Base-by-base conservation (phyloP, 495 filamentous ascomycete genomes). In the Penicillium paxilli region DNA sequence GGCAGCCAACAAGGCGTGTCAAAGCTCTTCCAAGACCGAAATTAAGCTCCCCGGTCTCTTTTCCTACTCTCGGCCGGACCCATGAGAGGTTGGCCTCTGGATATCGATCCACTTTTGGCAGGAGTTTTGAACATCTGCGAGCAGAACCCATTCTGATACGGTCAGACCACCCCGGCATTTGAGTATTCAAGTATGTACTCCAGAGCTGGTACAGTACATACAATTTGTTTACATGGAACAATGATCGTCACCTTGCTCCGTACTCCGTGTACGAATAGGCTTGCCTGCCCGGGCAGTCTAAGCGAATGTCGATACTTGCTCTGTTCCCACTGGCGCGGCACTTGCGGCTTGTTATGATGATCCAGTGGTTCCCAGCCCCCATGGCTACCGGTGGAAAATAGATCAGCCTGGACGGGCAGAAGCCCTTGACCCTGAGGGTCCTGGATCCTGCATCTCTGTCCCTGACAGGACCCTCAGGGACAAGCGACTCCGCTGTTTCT, bases 191-290 rank as follows among this genome's bases (percentile, higher is more conserved):
- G n/a, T n/a, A n/a, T n/a, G n/a, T n/a, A n/a, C n/a, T n/a, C n/a
- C n/a, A n/a, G n/a, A n/a, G n/a, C n/a, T n/a, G n/a, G n/a, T n/a
- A n/a, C n/a, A n/a, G n/a, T n/a, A n/a, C n/a, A n/a, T n/a, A n/a
- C n/a, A n/a, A n/a, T n/a, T n/a, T n/a, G n/a, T n/a, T n/a, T 54
- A 60, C 28, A 54, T 47, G 57, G 54, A 60, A 52, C 47, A n/a
- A 58, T 51, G 61, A 64, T 64, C 61, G 48, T 52, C 61, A 17
- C 26, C 9, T 38, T 58, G 19, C 33, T 9, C 37, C 52, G 47
- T 53, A 25, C 25, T 35, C 35, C 45, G 20, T 24, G 14, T 30
- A 40, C 41, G 30, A 38, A 51, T 23, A 20, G 20, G 20, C 40
- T 42, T n/a, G 25, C 40, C 51, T 25, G 22, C 54, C 44, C 42